Evolutionary conservation across 345 rosid genomes (phyloP), one percentile per base, ranked within the genome.

Genomic region (Gynandropsis gynandra): DNA sequence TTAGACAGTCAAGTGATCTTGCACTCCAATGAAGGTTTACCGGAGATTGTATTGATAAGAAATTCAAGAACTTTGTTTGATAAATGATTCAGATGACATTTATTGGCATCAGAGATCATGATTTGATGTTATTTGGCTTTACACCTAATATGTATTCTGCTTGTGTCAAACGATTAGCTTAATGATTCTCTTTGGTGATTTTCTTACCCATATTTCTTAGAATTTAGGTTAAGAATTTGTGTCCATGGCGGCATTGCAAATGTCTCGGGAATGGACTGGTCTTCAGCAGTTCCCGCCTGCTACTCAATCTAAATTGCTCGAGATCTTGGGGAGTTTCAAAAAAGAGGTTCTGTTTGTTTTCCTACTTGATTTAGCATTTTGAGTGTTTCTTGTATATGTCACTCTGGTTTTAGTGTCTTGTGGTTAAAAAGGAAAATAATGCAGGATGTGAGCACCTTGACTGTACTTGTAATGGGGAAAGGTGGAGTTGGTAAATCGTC

Each of bases 401-500:
- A 17, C 16, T 49, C 39, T 34, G 15, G 42, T 24, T 37, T 57
- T 18, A 49, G 16, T 39, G 9, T 50, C 51, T 50, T 67, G 39
- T 50, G 35, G 16, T 11, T 51, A 33, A 41, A 5, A 27, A 12
- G 10, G 8, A 17, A 46, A 16, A 10, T 47, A 11, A 38, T 36
- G 40, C 75, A 87, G 96, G 72, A 78, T 60, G 78, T 76, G 48
- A 73, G 66, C 72, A 75, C 78, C 9, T 50, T 83, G 75, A 81
- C 96, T 0, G 76, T 87, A 43, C 80, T 87, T 62, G 96, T 83
- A 31, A 69, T 87, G 83, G 96, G 96, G 46, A 87, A 87, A 73
- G 93, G 89, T n/a, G 93, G 96, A 35, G 82, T 81, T 47, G 96
- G 93, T 37, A 87, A 87, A 59, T 87, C 96, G 10, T 87, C 96